Conservation (phyloP, 2,329 filamentous ascomycete species). For the Trichoderma sp. region DNA sequence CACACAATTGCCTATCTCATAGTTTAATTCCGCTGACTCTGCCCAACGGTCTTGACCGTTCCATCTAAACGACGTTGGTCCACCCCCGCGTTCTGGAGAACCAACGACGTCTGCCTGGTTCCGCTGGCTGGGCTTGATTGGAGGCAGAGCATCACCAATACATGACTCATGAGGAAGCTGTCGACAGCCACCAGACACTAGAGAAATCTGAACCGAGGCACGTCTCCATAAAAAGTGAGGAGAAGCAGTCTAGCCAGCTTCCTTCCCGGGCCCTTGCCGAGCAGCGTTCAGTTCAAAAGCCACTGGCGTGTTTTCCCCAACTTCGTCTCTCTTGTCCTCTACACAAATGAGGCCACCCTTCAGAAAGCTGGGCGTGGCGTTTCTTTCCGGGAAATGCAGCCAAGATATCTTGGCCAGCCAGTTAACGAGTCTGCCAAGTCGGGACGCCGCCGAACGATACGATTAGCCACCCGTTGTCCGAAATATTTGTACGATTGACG, state of each 20-base stretch:
- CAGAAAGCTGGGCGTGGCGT: neutral
- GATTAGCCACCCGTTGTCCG: neutral
- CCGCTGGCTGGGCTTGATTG: neutral
- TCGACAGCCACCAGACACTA: neutral
- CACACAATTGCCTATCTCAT: neutral
- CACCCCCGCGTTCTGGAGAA: neutral
- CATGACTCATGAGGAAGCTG: conserved; percentile 8
- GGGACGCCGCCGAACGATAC: neutral
- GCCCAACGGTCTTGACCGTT: neutral
- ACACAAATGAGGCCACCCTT: neutral
- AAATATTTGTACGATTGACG: neutral
- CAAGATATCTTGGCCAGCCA: neutral
- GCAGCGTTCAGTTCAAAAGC: neutral
- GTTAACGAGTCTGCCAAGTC: neutral
- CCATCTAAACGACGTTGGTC: neutral
- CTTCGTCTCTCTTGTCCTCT: neutral
- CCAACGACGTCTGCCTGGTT: neutral
- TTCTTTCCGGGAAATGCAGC: neutral
- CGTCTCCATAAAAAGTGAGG: conserved; percentile 1
- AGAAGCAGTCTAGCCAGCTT: neutral
- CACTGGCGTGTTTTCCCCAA: neutral
- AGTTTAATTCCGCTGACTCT: neutral
- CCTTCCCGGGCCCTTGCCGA: neutral
- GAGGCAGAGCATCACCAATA: neutral
- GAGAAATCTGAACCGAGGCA: neutral